Base-by-base conservation (phyloP, 176 grass and related monocot genomes). In the Oryza australiensis region DNA sequence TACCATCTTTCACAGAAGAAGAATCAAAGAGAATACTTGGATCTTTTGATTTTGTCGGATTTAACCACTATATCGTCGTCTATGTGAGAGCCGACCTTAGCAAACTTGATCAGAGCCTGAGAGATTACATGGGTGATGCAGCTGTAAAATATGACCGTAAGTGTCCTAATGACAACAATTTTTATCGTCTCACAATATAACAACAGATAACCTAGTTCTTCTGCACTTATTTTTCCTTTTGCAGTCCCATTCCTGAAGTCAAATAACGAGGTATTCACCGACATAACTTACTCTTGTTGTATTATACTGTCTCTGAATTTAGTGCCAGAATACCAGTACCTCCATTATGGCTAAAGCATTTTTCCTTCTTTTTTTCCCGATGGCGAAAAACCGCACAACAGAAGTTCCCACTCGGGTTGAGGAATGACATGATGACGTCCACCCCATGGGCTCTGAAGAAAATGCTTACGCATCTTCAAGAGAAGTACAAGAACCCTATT, bases 21-120 rank as follows among this genome's bases (percentile, higher is more conserved):
- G 88, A 98, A 66, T 82, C 51, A 8, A 70, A 77, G 35, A 85
- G 57, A 70, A 34, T 93, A 1, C 80, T 42, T 3, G 93, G 90
- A 14, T 93, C 96, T 5, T 91, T 88, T 63, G 96, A 98, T 83
- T 98, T 91, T 78, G 84, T 98, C 7, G 92, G 96, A 71, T 87
- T 98, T 40, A 98, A 98, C 46, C 96, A 98, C 79, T 98, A 98
- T 18, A 0, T 81, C 42, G 90, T 1, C 4, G 4, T 81, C 5
- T 95, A 85, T 23, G 88, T 95, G 79, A 82, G 84, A 76, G 86
- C 86, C 28, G 88, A 91, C 73, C 76, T 83, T 55, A 82, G 85
- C 73, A 72, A 75, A 15, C 84, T 91, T 22, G 64, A 91, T 67
- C 29, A 87, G 1, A 33, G 74, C 38, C 64, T 62, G 42, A 82